phyloP scores from a whole-genome alignment of 345 rosid species.

The Hibiscus mutabilis region DNA sequence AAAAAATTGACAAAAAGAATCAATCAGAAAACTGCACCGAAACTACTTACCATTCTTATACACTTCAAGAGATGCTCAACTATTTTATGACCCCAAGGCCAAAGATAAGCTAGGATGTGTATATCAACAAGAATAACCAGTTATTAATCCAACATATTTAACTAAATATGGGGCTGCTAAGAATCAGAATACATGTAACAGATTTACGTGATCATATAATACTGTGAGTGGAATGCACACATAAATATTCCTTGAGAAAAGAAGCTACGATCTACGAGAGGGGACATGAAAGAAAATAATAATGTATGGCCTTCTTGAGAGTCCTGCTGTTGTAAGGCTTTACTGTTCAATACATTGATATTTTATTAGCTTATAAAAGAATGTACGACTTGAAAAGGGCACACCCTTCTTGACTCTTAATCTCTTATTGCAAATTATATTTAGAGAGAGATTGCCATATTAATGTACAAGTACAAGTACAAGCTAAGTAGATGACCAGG shows the following conservation, averaged over 20 bases:
- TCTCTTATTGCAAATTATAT: neutral
- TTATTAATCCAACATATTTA: neutral
- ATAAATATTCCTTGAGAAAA: neutral
- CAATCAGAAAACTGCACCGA: neutral
- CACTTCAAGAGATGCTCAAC: neutral
- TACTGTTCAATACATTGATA: neutral
- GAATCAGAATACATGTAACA: neutral
- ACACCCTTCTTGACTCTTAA: neutral
- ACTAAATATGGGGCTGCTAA: neutral
- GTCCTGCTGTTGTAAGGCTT: neutral
- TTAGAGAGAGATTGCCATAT: neutral
- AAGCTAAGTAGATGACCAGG: neutral
- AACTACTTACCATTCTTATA: neutral
- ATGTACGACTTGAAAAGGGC: neutral
- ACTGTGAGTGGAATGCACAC: neutral
- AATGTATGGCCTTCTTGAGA: neutral
- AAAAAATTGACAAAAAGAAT: constrained; percentile 2
- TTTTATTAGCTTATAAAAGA: neutral
- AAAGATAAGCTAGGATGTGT: neutral
- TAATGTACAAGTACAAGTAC: neutral
- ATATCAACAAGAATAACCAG: neutral
- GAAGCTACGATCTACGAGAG: neutral
- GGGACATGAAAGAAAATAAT: neutral
- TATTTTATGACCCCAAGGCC: neutral
- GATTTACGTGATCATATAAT: neutral